Evolutionary conservation across 2,329 filamentous ascomycete genomes (phyloP).

Genomic region (Fonsecaea nubica): DNA sequence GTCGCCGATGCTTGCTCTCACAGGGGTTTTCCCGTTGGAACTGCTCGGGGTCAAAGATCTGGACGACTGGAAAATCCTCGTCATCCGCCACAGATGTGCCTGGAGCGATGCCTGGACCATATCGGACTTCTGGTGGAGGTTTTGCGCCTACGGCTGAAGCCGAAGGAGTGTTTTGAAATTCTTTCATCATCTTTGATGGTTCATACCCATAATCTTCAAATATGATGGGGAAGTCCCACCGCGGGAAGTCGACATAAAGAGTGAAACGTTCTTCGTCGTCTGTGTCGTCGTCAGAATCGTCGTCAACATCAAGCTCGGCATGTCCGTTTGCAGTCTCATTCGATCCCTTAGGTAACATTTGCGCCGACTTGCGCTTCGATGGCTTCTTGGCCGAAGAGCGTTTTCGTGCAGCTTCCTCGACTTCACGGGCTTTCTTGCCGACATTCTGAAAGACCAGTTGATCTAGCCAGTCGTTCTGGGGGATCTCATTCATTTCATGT

Average conservation of each 20-base stretch:
- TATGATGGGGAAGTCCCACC: constrained; percentile 94
- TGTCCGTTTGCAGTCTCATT: constrained; percentile 51
- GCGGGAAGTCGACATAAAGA: constrained; percentile 87
- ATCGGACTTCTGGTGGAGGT: constrained; percentile 84
- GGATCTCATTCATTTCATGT: constrained; percentile 96
- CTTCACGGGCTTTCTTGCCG: constrained; percentile 74
- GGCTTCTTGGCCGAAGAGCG: constrained; percentile 51
- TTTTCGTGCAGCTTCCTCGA: constrained; percentile 69
- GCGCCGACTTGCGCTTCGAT: constrained; percentile 41
- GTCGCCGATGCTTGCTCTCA: constrained; percentile 88
- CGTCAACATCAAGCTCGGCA: constrained; percentile 44
- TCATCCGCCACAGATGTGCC: constrained; percentile 58
- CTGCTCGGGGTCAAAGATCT: constrained; percentile 92
- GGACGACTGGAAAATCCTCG: constrained; percentile 68
- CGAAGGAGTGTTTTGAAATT: constrained; percentile 68
- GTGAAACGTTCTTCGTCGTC: constrained; percentile 72
- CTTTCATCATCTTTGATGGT: constrained; percentile 78
- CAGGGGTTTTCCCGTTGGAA: constrained; percentile 89
- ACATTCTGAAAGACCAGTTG: constrained; percentile 90
- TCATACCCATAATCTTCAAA: constrained; percentile 95
- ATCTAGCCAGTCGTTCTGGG: constrained; percentile 92
- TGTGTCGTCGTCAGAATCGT: constrained; percentile 47
- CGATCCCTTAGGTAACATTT: constrained; percentile 22
- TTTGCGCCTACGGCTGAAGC: constrained; percentile 75
- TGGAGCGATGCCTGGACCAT: constrained; percentile 85